These are phyloP conservation scores for Claviceps arundinis DNA, from an alignment of 2,329 filamentous ascomycete genomes.

Conservation along the genomic window DNA sequence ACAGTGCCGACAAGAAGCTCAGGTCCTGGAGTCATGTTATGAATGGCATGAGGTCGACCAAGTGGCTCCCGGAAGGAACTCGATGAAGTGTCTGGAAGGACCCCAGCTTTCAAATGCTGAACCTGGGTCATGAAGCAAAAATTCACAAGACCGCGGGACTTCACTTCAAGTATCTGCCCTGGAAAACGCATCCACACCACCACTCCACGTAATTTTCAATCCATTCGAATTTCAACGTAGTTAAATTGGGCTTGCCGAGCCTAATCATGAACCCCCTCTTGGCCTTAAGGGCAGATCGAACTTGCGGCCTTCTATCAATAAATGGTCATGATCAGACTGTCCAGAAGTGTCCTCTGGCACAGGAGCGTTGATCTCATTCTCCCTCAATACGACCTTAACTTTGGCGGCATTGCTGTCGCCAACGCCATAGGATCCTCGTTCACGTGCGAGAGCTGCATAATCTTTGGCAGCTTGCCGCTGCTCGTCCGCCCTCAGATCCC, in stretches of 20 bases:
- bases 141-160: not conserved
- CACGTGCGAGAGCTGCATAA: slow-evolving; percentile 33
- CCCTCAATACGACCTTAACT: slow-evolving; percentile 36
- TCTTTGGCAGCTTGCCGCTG: slow-evolving; percentile 26
- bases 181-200: no score
- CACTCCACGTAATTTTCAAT: not conserved
- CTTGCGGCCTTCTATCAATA: slow-evolving; percentile 39
- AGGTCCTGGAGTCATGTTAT: not conserved
- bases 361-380: slow-evolving; percentile 28
- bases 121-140: not conserved
- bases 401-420: slow-evolving; percentile 12
- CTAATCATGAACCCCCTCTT: not conserved
- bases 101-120: no score
- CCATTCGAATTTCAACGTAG: not conserved
- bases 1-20: not conserved
- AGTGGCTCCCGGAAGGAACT: no score
- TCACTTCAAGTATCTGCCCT: not conserved
- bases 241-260: not conserved
- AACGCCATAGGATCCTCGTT: slow-evolving; percentile 27
- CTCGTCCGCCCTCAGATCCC: slow-evolving; percentile 30
- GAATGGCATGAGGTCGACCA: no score
- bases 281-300: slow-evolving; percentile 18
- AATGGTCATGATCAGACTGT: slow-evolving; percentile 26
- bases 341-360: slow-evolving; percentile 10
- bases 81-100: no score